Conservation (phyloP, 1,284 basidiomycete genomes). For the Microstroma glucosiphilum region DNA sequence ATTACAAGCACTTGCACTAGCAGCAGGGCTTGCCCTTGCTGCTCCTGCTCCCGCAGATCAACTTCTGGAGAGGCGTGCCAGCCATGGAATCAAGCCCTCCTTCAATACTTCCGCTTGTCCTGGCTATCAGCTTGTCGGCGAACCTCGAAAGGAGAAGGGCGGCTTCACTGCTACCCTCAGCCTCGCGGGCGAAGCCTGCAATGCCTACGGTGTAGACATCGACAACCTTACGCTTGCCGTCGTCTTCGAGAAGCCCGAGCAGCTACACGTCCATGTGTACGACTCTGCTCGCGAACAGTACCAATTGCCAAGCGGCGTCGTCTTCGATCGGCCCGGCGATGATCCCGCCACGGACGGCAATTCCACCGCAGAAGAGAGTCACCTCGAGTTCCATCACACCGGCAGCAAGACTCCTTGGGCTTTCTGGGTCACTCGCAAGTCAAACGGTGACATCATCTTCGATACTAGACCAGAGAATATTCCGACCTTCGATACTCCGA, state of each 20-base stretch:
- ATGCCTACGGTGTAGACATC: constrained; percentile 68
- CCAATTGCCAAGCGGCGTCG: constrained; percentile 61
- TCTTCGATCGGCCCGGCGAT: constrained; percentile 60
- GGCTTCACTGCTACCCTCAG: constrained; percentile 60
- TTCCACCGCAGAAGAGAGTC: constrained; percentile 23
- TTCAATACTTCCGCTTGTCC: constrained; percentile 25
- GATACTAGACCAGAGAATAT: constrained; percentile 59
- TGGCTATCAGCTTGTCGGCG: constrained; percentile 28
- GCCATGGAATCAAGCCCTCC: constrained; percentile 15
- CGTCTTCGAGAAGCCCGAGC: constrained; percentile 57
- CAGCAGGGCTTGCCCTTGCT: not conserved
- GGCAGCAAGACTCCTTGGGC: constrained; percentile 60
- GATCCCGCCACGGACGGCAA: constrained; percentile 22
- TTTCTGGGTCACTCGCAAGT: constrained; percentile 67
- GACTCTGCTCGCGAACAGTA: constrained; percentile 60
- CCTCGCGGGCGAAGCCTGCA: constrained; percentile 62
- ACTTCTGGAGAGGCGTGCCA: not conserved
- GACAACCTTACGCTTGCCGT: constrained; percentile 61
- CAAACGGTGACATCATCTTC: constrained; percentile 60
- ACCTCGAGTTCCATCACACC: constrained; percentile 61
- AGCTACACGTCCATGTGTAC: constrained; percentile 67
- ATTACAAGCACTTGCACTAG: too few relatives aligned
- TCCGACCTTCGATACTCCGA: constrained; percentile 25
- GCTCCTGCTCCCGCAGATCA: not conserved
- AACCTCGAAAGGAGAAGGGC: constrained; percentile 13